Base-by-base conservation (phyloP, 352 stramenopile species). In the Globisporangium spinosum region DNA sequence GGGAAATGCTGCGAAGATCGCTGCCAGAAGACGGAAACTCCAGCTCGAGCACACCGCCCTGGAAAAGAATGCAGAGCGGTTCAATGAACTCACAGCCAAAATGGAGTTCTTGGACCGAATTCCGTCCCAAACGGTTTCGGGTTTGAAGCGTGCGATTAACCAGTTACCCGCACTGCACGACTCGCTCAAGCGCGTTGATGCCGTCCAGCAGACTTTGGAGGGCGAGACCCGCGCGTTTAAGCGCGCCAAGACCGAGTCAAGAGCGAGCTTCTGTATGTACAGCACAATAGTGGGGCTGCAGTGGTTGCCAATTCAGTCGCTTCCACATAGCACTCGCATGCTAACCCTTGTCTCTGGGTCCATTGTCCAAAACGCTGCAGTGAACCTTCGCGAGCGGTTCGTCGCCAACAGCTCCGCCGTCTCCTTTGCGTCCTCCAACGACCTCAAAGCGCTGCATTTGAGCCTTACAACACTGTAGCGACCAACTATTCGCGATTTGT, bases 71-170 rank as follows among this genome's bases (percentile, higher is more conserved):
- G 72, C 74, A 23, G 55, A 67, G 29, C 72, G 76, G 17, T 87
- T 91, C 56, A 71, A 82, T 8, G 55, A 47, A 4, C 56, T 89
- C 10, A 54, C 72, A 47, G 40, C 68, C 7, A 68, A 80, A 47
- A 61, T 89, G 43, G 72, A 77, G 3, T 89, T 89, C 43, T 64
- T 91, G 47, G 77, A 91, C 9, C 67, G 78, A 13, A 38, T 82
- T 32, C 69, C 79, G 0, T 45, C 75, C 23, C 71, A 75, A 32
- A 68, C 79, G 20, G 73, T 89, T 47, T 80, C 64, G 15, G 77
- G 77, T 9, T 64, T 89, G 22, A 83, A 89, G 64, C 76, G 77
- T 17, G 77, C 77, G 17, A 70, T 74, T 3, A 73, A 89, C 10
- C 66, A 89, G 34, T 75, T 89, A 1, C 68, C 65, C 15, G 62